These are phyloP conservation scores for Fusarium newnesense DNA, from an alignment of 2,329 filamentous ascomycete species.

Conservation along the genomic window DNA sequence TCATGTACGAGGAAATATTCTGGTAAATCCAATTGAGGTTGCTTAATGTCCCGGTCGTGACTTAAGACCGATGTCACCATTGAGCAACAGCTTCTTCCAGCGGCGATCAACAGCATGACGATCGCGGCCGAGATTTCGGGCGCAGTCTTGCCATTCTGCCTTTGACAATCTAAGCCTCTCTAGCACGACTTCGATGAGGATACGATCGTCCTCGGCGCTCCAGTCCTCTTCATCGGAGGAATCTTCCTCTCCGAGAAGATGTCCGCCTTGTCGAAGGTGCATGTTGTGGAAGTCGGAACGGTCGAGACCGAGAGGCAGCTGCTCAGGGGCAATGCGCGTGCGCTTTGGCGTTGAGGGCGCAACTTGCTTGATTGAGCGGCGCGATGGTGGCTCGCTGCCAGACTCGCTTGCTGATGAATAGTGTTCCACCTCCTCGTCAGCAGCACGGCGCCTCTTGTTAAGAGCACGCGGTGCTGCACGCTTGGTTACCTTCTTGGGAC, in stretches of 20 bases:
- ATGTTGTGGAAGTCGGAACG: conserved; percentile 66
- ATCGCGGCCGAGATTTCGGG: conserved; percentile 70
- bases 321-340: conserved; percentile 67
- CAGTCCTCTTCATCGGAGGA: conserved; percentile 63
- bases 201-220: conserved; percentile 71
- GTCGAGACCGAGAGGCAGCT: conserved; percentile 68
- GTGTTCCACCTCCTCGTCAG: conserved; percentile 59
- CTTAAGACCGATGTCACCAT: conserved; percentile 70
- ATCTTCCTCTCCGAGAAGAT: conserved; percentile 52
- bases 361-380: conserved; percentile 29
- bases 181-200: conserved; percentile 74
- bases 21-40: conserved; percentile 53
- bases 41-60: conserved; percentile 52
- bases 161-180: conserved; percentile 73
- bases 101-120: conserved; percentile 65
- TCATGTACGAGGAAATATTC: conserved; percentile 32
- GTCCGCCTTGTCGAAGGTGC: conserved; percentile 43
- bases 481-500: conserved; percentile 62
- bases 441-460: conserved; percentile 64
- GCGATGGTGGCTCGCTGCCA: conserved; percentile 45
- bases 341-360: conserved; percentile 68
- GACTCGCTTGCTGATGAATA: conserved; percentile 53
- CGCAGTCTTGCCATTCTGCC: conserved; percentile 75
- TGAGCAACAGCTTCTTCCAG: conserved; percentile 71
- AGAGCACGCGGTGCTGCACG: conserved; percentile 58